Percentiles rank a stretch among this genome's conserved stretches.
Evolutionary conservation across 805 yeast genomes (phyloP).

Genomic region (Saccharomycopsis sp.): DNA sequence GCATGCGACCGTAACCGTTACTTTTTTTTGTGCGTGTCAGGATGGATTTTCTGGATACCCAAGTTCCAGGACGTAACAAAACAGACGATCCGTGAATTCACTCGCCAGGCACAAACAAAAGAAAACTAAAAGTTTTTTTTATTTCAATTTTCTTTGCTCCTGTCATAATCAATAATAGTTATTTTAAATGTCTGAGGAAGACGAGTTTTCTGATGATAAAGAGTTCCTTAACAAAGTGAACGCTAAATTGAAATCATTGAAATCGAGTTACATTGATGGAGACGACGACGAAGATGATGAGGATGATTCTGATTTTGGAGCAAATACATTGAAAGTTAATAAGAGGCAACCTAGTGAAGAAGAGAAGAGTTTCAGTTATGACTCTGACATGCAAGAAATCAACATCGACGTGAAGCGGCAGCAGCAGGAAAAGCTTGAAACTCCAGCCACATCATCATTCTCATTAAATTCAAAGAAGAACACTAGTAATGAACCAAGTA

Average conservation of each 20-base stretch:
- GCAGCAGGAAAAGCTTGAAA: neutral
- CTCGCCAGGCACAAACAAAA: neutral
- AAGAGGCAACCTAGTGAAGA: neutral
- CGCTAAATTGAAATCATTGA: constrained; percentile 15
- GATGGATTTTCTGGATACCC: neutral
- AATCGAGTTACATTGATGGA: constrained; percentile 50
- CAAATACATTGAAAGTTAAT: neutral
- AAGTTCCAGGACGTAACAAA: neutral
- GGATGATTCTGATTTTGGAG: constrained; percentile 30
- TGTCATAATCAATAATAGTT: too few relatives aligned
- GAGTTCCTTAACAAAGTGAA: constrained; percentile 14
- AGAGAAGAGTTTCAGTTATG: constrained; percentile 2
- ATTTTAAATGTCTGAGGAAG: too few relatives aligned
- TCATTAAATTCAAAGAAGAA: neutral
- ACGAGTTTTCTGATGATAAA: constrained; percentile 9
- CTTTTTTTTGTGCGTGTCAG: too few relatives aligned
- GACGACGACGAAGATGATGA: constrained; percentile 54
- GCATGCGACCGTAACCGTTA: too few relatives aligned
- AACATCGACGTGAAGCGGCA: neutral
- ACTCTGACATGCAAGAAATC: constrained; percentile 16
- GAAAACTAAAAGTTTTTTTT: too few relatives aligned
- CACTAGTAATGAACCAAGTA: neutral
- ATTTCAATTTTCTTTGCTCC: too few relatives aligned
- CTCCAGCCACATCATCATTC: neutral
- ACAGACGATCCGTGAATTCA: neutral